Conservation (phyloP, 164 flowering plant species). For the Paratinospora sagittata region DNA sequence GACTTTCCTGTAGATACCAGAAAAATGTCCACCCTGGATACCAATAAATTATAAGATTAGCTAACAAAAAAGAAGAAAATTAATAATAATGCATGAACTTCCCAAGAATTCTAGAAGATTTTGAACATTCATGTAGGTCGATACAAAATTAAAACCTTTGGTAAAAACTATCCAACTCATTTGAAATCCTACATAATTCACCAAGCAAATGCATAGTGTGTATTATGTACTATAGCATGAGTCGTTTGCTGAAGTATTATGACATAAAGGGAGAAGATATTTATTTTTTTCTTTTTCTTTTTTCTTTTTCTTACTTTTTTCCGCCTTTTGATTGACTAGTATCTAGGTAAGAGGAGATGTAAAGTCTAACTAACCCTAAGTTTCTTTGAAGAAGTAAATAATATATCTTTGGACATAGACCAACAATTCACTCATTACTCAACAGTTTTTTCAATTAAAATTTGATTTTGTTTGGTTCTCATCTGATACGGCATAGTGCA, state of each 20-base stretch:
- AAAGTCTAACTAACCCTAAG: too few species aligned
- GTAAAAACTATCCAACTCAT: neutral
- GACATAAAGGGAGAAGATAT: neutral
- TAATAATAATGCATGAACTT: neutral
- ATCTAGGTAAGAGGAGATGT: too few species aligned
- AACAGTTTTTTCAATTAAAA: too few species aligned
- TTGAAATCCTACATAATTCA: neutral
- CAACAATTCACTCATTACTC: neutral
- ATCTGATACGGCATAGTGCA: too few species aligned
- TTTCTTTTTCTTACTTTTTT: neutral
- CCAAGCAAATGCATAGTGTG: neutral
- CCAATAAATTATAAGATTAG: slow-evolving; percentile 10
- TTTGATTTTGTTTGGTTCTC: too few species aligned
- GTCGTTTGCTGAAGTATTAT: neutral
- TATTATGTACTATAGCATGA: too few species aligned
- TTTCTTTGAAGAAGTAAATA: neutral
- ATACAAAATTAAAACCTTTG: neutral
- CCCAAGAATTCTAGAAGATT: neutral
- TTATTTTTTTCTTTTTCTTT: neutral
- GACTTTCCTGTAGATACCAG: slow-evolving; percentile 97
- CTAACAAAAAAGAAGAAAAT: neutral
- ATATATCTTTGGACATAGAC: neutral
- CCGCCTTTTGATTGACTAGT: neutral
- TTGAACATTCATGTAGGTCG: neutral
- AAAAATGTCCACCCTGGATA: slow-evolving; percentile 93